phyloP scores from a whole-genome alignment of 2,329 filamentous ascomycete genomes.

The Phialophora chinensis region DNA sequence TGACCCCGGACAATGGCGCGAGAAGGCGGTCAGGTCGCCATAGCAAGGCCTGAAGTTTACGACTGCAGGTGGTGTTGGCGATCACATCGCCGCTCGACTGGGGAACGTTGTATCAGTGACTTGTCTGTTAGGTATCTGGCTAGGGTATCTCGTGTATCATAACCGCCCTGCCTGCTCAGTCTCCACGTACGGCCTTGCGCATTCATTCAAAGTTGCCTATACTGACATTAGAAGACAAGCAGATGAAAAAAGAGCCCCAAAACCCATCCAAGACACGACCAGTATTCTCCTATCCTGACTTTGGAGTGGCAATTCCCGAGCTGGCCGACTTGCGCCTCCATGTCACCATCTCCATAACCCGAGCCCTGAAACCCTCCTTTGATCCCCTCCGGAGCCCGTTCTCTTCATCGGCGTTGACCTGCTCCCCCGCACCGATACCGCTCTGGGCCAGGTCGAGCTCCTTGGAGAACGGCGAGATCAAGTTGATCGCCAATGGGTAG shows the following conservation, averaged over 20 bases:
- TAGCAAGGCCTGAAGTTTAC: conserved; percentile 16
- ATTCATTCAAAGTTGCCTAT: background rate
- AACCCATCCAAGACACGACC: background rate
- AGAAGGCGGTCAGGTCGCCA: conserved; percentile 32
- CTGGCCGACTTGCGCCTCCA: conserved; percentile 15
- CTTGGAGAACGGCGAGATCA: conserved; percentile 34
- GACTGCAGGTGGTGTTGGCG: background rate
- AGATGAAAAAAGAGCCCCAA: background rate
- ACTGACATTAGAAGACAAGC: background rate
- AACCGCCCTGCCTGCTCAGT: background rate
- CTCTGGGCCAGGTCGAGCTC: conserved; percentile 32
- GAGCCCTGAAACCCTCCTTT: conserved; percentile 12
- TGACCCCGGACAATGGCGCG: conserved; percentile 40
- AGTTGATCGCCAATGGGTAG: conserved; percentile 32
- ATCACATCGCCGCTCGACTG: background rate
- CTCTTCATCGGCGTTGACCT: conserved; percentile 13
- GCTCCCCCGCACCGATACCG: conserved; percentile 9
- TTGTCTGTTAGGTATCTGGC: background rate
- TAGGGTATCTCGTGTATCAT: background rate
- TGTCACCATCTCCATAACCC: background rate
- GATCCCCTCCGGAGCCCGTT: background rate
- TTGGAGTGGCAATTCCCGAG: background rate
- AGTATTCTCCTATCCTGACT: background rate
- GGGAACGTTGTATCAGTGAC: background rate
- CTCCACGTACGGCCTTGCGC: background rate